Conservation (phyloP, 208 protist genomes). For the Trypanosoma vivax region DNA sequence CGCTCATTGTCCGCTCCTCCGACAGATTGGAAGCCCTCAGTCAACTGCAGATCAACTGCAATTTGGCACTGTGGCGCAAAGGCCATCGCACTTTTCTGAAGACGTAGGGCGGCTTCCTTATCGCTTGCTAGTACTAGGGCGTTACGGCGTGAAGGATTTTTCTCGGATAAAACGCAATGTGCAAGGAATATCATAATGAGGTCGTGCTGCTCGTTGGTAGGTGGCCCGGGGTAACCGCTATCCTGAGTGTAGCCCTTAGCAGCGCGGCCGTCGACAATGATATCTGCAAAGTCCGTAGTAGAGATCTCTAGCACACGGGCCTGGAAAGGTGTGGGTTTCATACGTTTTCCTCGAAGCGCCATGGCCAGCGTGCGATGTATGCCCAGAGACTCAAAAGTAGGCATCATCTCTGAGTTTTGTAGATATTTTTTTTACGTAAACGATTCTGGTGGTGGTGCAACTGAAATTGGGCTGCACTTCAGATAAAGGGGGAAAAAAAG, state of each 20-base stretch:
- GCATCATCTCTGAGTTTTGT: slow-evolving; percentile 12
- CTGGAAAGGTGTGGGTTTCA: slow-evolving; percentile 42
- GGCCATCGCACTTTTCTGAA: slow-evolving; percentile 7
- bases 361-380: slow-evolving; percentile 36
- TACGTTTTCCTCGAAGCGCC: slow-evolving; percentile 18
- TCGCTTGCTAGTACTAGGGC: slow-evolving; percentile 28
- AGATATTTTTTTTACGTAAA: too few relatives aligned
- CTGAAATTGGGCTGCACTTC: too few relatives aligned
- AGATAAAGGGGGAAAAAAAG: too few relatives aligned
- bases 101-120: slow-evolving; percentile 13
- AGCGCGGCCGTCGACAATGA: slow-evolving; percentile 59
- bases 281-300: slow-evolving; percentile 49
- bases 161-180: slow-evolving; percentile 42
- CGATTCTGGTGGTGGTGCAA: too few relatives aligned
- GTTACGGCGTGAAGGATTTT: slow-evolving; percentile 12
- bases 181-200: slow-evolving; percentile 42
- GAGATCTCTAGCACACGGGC: slow-evolving; percentile 45
- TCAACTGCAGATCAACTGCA: background rate
- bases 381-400: slow-evolving; percentile 20
- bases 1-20: slow-evolving; percentile 3
- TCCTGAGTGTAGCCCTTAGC: slow-evolving; percentile 9
- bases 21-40: slow-evolving; percentile 4
- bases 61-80: slow-evolving; percentile 14
- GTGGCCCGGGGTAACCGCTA: slow-evolving; percentile 9
- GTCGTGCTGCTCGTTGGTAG: slow-evolving; percentile 29